These are phyloP conservation scores for Lepidium didymum DNA, from an alignment of 345 rosid genomes.

Conservation along the genomic window DNA sequence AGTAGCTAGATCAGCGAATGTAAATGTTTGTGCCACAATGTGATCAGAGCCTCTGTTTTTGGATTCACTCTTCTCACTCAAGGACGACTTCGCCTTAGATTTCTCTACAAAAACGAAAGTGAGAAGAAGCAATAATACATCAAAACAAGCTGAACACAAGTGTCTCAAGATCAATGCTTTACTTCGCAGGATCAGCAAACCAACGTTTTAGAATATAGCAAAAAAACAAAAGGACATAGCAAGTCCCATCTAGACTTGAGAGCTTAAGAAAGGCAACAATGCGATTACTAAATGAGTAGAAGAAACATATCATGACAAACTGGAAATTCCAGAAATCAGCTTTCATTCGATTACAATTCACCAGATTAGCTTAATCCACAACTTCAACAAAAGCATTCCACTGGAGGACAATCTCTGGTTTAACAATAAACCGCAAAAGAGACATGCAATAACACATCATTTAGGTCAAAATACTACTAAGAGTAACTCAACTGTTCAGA, in stretches of 20 bases:
- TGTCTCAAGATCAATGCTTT: not conserved
- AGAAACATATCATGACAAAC: not conserved
- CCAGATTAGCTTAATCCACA: not conserved
- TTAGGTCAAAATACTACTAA: not conserved
- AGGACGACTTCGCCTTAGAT: conserved; percentile 29
- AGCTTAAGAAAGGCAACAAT: not conserved
- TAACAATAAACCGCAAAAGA: not conserved
- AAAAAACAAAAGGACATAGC: not conserved
- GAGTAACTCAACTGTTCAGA: not conserved
- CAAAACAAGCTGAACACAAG: not conserved
- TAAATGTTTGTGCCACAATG: conserved; percentile 62
- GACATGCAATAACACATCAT: conserved; percentile 2
- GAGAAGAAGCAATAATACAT: not conserved
- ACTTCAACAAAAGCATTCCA: not conserved
- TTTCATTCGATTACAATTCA: not conserved
- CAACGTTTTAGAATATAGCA: not conserved
- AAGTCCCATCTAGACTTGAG: not conserved
- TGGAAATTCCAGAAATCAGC: not conserved
- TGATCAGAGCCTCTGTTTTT: conserved; percentile 42
- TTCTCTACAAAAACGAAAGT: conserved; percentile 34
- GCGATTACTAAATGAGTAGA: not conserved
- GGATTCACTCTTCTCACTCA: conserved; percentile 27
- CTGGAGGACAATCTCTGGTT: not conserved
- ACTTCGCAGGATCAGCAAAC: not conserved
- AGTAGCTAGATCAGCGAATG: conserved; percentile 69